Evolutionary conservation across 495 filamentous ascomycete species (phyloP), one percentile per base, ranked within the genome.

Genomic region (Pyronema omphalodes): DNA sequence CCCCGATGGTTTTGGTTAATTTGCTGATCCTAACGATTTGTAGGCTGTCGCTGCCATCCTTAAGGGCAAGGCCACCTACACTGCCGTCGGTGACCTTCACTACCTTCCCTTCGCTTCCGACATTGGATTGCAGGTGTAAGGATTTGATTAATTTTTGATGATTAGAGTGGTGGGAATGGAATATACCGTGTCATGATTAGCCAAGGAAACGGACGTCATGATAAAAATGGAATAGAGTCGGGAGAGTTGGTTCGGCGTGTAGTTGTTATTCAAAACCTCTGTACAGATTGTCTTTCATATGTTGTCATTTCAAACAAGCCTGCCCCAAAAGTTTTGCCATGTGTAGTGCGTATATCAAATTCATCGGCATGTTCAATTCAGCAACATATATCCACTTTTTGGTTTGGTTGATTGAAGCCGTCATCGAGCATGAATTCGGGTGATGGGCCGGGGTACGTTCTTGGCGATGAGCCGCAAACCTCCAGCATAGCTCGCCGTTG

Each of bases 91-190:
- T 60, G 89, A 99, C 64, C 72, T 96, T 55, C 77, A 82, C 70
- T 73, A 84, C 61, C 76, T 99, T 59, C 91, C 93, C 18, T 96
- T 81, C 67, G 88, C 85, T 52, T 86, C 89, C 72, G 89, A 96
- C 60, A 72, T 99, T 63, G 91, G 89, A 40, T 75, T 99, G 67
- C 86, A 82, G 67, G 85, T 94, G 74, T 96, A 88, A 76, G 14
- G 37, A 40, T 34, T 11, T 43, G 35, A 3, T 9, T 18, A 34
- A 19, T 40, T 14, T 33, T 43, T 18, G 37, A 40, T 52, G 34
- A 12, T 50, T 50, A 50, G 18, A 50, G 6, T 50, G 36, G 12
- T 52, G 17, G 48, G 34, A 52, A 14, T 40, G 50, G 37, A n/a
- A 23, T 47, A 52, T 52, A 52, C 36, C 50, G 50, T 40, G 50